phyloP scores from a whole-genome alignment of 1,139 yeast genomes.

The Geotrichum aggregatum region DNA sequence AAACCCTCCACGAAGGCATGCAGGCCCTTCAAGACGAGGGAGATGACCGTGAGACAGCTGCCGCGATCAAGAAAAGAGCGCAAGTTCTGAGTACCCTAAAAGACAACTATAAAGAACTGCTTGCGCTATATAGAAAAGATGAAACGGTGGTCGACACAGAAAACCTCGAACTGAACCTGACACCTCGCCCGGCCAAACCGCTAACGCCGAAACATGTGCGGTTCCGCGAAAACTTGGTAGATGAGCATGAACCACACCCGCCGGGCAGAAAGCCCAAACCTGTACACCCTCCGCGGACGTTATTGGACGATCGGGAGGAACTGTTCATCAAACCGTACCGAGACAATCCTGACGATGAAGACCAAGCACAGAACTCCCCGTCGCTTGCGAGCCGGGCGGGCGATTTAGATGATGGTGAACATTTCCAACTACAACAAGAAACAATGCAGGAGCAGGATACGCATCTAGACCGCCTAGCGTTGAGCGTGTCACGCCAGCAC shows the following conservation, averaged over 20 bases:
- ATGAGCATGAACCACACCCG: slow-evolving; percentile 24
- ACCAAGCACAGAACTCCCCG: slow-evolving; percentile 25
- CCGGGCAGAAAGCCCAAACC: slow-evolving; percentile 25
- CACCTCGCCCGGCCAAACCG: slow-evolving; percentile 8
- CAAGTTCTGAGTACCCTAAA: slow-evolving; percentile 6
- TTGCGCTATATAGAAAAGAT: slow-evolving; percentile 9
- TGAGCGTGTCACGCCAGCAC: slow-evolving; percentile 61
- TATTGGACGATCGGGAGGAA: slow-evolving; percentile 26
- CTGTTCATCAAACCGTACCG: slow-evolving; percentile 43
- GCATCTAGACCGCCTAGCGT: slow-evolving; percentile 54
- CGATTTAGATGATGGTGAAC: slow-evolving; percentile 25
- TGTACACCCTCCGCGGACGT: slow-evolving; percentile 26
- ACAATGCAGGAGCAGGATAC: slow-evolving; percentile 58
- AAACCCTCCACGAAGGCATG: slow-evolving; percentile 39
- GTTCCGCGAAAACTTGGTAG: slow-evolving; percentile 47
- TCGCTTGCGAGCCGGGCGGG: slow-evolving; percentile 24
- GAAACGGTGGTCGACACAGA: neutral
- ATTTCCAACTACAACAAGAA: slow-evolving; percentile 68
- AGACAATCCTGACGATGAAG: slow-evolving; percentile 42
- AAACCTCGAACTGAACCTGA: neutral
- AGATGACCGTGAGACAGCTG: slow-evolving; percentile 8
- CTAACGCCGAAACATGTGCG: slow-evolving; percentile 47
- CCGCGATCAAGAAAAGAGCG: slow-evolving; percentile 10
- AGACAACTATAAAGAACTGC: slow-evolving; percentile 12
- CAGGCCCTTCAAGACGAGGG: slow-evolving; percentile 33